Base-by-base conservation (phyloP, 306 rosid species). In the Sicyos baderoa region DNA sequence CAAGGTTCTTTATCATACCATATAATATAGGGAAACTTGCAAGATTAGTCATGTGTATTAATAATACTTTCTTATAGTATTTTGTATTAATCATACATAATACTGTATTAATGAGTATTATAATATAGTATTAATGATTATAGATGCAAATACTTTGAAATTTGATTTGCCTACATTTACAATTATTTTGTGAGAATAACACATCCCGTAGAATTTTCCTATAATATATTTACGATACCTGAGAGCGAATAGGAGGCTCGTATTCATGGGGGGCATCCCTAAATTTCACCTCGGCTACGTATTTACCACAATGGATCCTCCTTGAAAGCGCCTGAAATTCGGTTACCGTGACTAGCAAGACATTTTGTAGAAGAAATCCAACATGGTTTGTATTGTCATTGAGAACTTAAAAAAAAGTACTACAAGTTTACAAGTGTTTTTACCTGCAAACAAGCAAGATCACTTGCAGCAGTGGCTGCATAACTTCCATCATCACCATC, bases 221-320 rank as follows among this genome's bases (percentile, higher is more conserved):
- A n/a, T n/a, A n/a, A 11, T 45, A 45, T 2, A 45, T 6, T 15
- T 29, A 29, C 17, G 13, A 51, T 82, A 93, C 99, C 99, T 83
- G 66, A 45, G 90, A 77, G 18, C 84, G 90, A 79, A 93, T 93
- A 5, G 89, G 84, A 71, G 96, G 82, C 76, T 85, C 90, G 3
- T 88, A 93, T 22, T 85, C 90, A n/a, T 80, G 73, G 17, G 99
- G 90, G 49, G 96, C 75, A 35, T 83, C 87, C 76, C 76, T 86
- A 80, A 88, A 93, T 81, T 93, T 93, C 45, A 84, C 97, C 85
- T 93, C 97, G 5, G 99, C 99, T 18, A 93, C 99, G 53, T 81
- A 93, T 77, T 84, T 90, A 61, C 99, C 99, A 55, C 87, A 90
- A 51, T 93, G 99, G 70, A 93, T 83, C 72, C 99, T 90, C 75